A percentile compares a stretch with the other conserved stretches of the same genome.
These are phyloP conservation scores for Apophysomyces trapeziformis DNA, from an alignment of 371 early-diverging fungal species.

Conservation along the genomic window DNA sequence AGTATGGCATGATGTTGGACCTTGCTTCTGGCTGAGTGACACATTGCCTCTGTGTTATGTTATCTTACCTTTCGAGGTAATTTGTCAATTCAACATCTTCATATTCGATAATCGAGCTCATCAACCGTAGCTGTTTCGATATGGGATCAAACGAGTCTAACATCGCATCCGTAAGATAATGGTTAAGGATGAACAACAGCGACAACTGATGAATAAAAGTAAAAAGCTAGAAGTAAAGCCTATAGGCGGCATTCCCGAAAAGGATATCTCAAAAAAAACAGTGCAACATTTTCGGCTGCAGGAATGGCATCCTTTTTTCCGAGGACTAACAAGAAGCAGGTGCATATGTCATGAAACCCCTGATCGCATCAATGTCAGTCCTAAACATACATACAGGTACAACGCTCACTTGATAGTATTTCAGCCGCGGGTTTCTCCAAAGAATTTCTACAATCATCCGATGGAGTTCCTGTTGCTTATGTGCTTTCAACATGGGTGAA, in stretches of 20 bases:
- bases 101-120: constrained; percentile 52
- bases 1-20: constrained; percentile 72
- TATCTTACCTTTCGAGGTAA: constrained; percentile 38
- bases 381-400: not conserved
- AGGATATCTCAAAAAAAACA: constrained; percentile 53
- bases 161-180: constrained; percentile 49
- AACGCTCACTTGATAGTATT: constrained; percentile 51
- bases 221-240: not conserved
- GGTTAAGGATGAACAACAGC: constrained; percentile 24
- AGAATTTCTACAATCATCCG: constrained; percentile 53
- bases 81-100: constrained; percentile 44
- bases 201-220: not conserved
- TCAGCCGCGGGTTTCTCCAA: constrained; percentile 54
- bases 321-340: constrained; percentile 51
- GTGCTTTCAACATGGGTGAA: constrained; percentile 47
- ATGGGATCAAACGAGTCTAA: constrained; percentile 56
- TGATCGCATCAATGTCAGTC: constrained; percentile 14
- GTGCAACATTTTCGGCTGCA: constrained; percentile 54
- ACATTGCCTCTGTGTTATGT: not conserved
- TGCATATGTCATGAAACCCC: constrained; percentile 62
- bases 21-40: constrained; percentile 16
- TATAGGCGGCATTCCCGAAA: constrained; percentile 14
- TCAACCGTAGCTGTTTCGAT: constrained; percentile 47
- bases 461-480: constrained; percentile 54
- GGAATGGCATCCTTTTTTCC: constrained; percentile 58